Percentiles rank a stretch among this genome's conserved stretches.
Conservation (phyloP, 2,329 filamentous ascomycete species). For the Juglanconis sp. region DNA sequence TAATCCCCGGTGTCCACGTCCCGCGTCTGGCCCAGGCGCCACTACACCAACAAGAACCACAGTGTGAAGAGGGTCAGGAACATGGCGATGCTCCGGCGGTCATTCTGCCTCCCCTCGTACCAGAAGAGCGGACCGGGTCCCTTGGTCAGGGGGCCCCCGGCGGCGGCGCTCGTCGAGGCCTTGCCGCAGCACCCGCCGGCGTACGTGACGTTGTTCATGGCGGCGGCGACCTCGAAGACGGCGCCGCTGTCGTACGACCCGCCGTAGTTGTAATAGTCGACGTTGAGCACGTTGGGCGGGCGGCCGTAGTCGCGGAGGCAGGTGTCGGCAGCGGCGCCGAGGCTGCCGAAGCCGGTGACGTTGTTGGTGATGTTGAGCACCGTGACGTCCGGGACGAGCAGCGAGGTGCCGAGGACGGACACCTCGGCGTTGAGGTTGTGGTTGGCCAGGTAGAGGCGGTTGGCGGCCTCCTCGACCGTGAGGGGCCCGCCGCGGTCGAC, state of each 20-base stretch:
- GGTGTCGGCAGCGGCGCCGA: constrained; percentile 61
- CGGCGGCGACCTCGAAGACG: constrained; percentile 72
- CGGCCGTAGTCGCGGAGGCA: constrained; percentile 62
- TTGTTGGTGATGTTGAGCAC: constrained; percentile 71
- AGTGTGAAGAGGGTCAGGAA: constrained; percentile 19
- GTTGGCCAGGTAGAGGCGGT: constrained; percentile 78
- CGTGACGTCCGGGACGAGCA: constrained; percentile 71
- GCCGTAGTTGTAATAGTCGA: constrained; percentile 81
- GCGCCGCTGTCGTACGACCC: constrained; percentile 54
- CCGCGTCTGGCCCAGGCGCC: constrained; percentile 17
- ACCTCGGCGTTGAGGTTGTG: constrained; percentile 87
- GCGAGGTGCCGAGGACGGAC: constrained; percentile 56
- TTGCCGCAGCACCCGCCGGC: constrained; percentile 53
- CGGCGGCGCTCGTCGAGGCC: constrained; percentile 16
- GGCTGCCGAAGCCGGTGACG: constrained; percentile 59
- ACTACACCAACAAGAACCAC: constrained; percentile 15
- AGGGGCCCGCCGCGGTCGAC: constrained; percentile 67
- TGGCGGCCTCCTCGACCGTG: constrained; percentile 45
- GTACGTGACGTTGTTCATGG: constrained; percentile 72
- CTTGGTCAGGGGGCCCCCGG: neutral
- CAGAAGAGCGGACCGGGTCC: constrained; percentile 15
- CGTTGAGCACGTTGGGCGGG: constrained; percentile 74
- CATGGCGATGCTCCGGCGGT: constrained; percentile 9
- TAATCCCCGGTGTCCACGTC: constrained; percentile 6
- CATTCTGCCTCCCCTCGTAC: constrained; percentile 12